Conservation (phyloP, 441 rosid genomes). For the Erodium texanum region DNA sequence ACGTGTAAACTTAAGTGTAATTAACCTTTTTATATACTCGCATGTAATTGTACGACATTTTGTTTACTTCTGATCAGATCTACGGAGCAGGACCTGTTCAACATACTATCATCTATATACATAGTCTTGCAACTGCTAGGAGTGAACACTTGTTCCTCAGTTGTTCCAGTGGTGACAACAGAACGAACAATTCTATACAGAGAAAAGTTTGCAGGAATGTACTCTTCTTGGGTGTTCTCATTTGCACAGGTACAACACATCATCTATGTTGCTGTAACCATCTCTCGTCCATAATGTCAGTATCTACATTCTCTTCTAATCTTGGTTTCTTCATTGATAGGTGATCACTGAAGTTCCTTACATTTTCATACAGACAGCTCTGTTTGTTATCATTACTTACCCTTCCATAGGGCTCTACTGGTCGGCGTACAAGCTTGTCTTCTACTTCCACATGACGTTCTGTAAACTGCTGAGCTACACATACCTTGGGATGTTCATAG, state of each 20-base stretch:
- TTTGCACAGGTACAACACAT: not conserved
- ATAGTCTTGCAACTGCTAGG: conserved; percentile 22
- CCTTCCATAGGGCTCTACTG: conserved; percentile 24
- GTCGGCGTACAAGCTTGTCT: conserved; percentile 22
- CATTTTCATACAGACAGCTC: conserved; percentile 9
- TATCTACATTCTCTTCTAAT: too few relatives aligned
- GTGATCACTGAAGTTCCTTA: not conserved
- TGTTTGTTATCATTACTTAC: conserved; percentile 27
- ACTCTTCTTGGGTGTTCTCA: not conserved
- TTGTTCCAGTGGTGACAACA: conserved; percentile 22
- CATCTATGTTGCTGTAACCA: not conserved
- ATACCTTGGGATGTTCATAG: conserved; percentile 17
- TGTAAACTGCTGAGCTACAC: conserved; percentile 12
- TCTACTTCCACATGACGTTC: conserved; percentile 15
- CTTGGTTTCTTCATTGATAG: not conserved
- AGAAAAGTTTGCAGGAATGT: conserved; percentile 4
- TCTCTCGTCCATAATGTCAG: not conserved
- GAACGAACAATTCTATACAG: conserved; percentile 9
- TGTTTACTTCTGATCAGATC: conserved; percentile 5
- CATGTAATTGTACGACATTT: not conserved
- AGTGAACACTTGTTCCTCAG: conserved; percentile 18
- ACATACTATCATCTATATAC: conserved; percentile 22
- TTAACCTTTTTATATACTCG: not conserved
- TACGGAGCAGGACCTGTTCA: conserved; percentile 24
- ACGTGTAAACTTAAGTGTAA: not conserved